Evolutionary conservation across 2,329 filamentous ascomycete genomes (phyloP).

Genomic region (Zalaria obscura): DNA sequence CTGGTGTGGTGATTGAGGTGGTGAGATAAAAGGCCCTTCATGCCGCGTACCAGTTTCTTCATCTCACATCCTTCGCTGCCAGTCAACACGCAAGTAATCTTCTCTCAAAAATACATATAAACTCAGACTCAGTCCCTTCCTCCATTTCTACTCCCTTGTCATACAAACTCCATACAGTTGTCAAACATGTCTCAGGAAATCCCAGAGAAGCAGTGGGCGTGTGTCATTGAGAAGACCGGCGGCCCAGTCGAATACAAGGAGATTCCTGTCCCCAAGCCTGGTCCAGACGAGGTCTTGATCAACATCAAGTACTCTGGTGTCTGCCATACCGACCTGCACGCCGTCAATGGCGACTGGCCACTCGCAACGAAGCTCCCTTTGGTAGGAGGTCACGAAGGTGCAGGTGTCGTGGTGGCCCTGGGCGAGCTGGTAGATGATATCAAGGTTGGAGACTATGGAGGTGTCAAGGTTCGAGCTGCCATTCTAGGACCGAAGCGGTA

Average conservation of each 20-base stretch:
- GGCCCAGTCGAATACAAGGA: slow-evolving; percentile 57
- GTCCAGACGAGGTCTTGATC: slow-evolving; percentile 79
- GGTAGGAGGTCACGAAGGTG: slow-evolving; percentile 67
- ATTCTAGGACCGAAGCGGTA: too few species aligned
- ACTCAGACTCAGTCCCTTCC: background rate
- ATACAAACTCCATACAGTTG: background rate
- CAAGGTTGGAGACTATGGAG: slow-evolving; percentile 70
- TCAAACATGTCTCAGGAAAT: slow-evolving; percentile 25
- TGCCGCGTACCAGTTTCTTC: too few species aligned
- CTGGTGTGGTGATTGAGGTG: too few species aligned
- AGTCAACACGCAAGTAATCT: too few species aligned
- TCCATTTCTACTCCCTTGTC: slow-evolving; percentile 1
- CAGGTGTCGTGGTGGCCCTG: slow-evolving; percentile 67
- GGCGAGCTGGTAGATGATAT: slow-evolving; percentile 67
- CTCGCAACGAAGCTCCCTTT: slow-evolving; percentile 69
- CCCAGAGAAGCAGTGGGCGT: slow-evolving; percentile 78
- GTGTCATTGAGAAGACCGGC: slow-evolving; percentile 72
- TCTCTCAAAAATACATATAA: too few species aligned
- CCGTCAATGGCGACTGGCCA: slow-evolving; percentile 83
- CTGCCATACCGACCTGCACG: slow-evolving; percentile 76
- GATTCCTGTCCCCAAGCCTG: slow-evolving; percentile 69
- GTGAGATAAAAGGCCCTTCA: too few species aligned
- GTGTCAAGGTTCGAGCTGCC: slow-evolving; percentile 44
- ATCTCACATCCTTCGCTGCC: too few species aligned
- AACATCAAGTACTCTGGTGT: slow-evolving; percentile 86